Percentiles rank a stretch among this genome's conserved stretches.
Conservation (phyloP, 108 stramenopile genomes). For the Skeletonema tropicum region DNA sequence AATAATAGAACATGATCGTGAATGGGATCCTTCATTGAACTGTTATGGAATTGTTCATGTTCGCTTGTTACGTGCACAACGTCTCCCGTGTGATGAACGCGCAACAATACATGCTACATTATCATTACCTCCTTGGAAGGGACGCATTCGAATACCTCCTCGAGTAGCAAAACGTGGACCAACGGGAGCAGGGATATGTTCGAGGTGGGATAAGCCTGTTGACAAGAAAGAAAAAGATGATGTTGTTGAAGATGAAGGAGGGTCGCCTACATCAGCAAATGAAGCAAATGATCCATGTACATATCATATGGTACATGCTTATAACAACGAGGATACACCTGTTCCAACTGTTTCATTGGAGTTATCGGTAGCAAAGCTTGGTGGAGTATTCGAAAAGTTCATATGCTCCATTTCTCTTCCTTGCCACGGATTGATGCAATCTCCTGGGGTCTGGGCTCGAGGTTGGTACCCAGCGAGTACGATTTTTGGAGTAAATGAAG, state of each 20-base stretch:
- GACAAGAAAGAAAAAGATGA: constrained; percentile 11
- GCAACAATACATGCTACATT: constrained; percentile 57
- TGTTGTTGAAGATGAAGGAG: constrained; percentile 15
- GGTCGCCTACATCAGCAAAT: neutral
- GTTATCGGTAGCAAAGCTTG: constrained; percentile 57
- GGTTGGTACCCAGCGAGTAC: constrained; percentile 60
- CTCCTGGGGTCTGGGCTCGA: constrained; percentile 56
- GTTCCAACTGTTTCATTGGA: constrained; percentile 72
- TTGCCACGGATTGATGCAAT: constrained; percentile 58
- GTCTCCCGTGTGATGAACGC: constrained; percentile 72
- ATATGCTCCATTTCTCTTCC: constrained; percentile 62
- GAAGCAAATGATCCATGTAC: constrained; percentile 34
- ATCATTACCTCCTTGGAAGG: constrained; percentile 80
- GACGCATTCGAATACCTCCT: constrained; percentile 63
- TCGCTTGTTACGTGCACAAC: constrained; percentile 69
- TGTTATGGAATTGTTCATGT: constrained; percentile 80
- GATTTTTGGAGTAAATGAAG: constrained; percentile 19
- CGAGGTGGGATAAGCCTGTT: constrained; percentile 57
- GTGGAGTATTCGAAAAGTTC: constrained; percentile 74
- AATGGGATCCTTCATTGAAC: constrained; percentile 62
- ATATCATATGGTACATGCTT: constrained; percentile 81
- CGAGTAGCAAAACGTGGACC: constrained; percentile 35
- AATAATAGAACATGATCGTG: neutral
- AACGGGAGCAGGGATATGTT: constrained; percentile 68
- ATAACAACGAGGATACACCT: constrained; percentile 77